These are phyloP conservation scores for Penicillium verhagenii DNA, from an alignment of 495 filamentous ascomycete species.

Conservation along the genomic window DNA sequence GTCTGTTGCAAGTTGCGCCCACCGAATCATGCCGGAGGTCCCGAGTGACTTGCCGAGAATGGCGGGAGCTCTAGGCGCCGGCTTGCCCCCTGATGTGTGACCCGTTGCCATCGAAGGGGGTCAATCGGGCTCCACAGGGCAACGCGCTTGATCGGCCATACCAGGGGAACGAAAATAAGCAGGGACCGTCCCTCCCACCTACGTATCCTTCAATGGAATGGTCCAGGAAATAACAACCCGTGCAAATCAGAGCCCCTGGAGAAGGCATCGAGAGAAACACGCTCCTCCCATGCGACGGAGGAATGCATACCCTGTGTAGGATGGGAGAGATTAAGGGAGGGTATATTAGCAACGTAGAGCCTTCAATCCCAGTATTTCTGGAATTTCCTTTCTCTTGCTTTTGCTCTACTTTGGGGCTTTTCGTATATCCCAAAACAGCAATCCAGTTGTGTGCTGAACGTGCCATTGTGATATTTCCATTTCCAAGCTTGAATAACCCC, in stretches of 20 bases:
- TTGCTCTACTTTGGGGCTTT: background rate
- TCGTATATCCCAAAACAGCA: background rate
- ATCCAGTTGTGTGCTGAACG: background rate
- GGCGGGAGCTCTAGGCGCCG: background rate
- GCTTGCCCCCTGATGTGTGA: background rate
- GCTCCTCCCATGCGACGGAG: conserved; percentile 19
- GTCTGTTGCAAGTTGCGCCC: too few relatives aligned
- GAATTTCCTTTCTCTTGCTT: background rate
- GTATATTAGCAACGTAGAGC: conserved; percentile 20
- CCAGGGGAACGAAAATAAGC: conserved; percentile 2
- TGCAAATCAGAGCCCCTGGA: conserved; percentile 3
- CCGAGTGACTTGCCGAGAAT: background rate
- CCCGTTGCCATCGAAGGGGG: background rate
- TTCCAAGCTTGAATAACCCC: background rate
- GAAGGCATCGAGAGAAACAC: background rate
- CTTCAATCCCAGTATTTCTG: background rate
- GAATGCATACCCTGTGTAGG: conserved; percentile 28
- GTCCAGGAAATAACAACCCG: conserved; percentile 1
- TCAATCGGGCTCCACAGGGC: background rate
- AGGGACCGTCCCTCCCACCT: conserved; percentile 3
- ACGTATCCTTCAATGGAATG: conserved; percentile 2
- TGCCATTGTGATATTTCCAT: background rate
- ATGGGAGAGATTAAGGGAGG: background rate
- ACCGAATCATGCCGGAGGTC: background rate
- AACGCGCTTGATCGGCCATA: conserved; percentile 10